Evolutionary conservation across 2,329 filamentous ascomycete genomes (phyloP), one percentile per base, ranked within the genome.

Genomic region (Fusarium liriodendri): DNA sequence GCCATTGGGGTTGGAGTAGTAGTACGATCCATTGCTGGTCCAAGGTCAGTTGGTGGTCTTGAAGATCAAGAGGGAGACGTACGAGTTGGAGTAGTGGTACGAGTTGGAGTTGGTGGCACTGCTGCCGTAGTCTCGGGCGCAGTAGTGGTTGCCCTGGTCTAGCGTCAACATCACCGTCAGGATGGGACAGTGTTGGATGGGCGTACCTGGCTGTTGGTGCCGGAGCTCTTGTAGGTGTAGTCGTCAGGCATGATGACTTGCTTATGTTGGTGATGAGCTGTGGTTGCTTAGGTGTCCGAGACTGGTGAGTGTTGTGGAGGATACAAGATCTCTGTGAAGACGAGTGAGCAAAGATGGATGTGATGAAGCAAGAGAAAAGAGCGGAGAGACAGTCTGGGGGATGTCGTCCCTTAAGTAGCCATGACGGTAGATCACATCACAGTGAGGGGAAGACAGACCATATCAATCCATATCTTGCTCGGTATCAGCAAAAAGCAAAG

Each of bases 61-160:
- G 11, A 8, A 3, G 20, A 5, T 22, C 16, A 18, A 29, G 13
- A 50, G 9, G 4, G 11, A 42, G 25, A 80, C 86, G 72, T 79
- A 89, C 88, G 67, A 79, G 85, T 94, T 94, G 62, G 90, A 92
- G 80, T 93, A 94, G 79, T 93, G 91, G 80, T 91, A 92, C 8
- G 85, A 83, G 83, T 92, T 92, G 33, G 83, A 81, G 80, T 91
- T 90, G 60, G 85, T 73, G 9, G 87, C 89, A 59, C 82, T 76
- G 72, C 85, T 86, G 70, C 89, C 89, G 74, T 93, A 92, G 82
- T 91, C 89, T 37, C 91, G 90, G 52, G 87, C 81, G 82, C 90
- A 92, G 78, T 90, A 93, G 83, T 90, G 89, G 82, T 93, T 93
- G 71, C 92, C 91, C 91, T 93, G 32, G 4, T 20, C 22, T 6